Base-by-base conservation (phyloP, 225 moss, liverwort and hornwort species). In the Pseudoscleropodium purum region DNA sequence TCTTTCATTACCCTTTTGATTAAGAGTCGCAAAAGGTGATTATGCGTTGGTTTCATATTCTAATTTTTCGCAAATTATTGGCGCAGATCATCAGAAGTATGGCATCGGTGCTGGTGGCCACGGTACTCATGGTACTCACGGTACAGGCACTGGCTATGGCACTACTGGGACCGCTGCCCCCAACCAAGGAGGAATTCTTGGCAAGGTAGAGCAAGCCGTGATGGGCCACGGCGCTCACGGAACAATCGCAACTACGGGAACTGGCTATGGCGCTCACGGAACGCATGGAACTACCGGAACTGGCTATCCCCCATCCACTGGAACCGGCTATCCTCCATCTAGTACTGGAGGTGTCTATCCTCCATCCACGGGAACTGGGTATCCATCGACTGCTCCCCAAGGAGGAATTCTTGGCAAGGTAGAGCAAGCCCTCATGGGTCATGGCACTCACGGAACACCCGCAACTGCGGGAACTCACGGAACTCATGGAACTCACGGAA, bases 401-500 rank as follows among this genome's bases (percentile, higher is more conserved):
- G 91, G 85, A 61, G 91, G 91, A 6, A 26, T 91, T 21, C 91
- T 91, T 24, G 89, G 91, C 43, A 91, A 69, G 76, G 77, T 89
- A 19, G 89, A 91, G 52, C 36, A 36, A 23, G 91, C 89, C 19
- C 43, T 91, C 2, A 8, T 39, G 69, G 91, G 91, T 37, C 86
- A 62, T 15, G 89, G 89, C 12, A 13, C 91, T 45, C 87, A 80
- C 13, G 84, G 84, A 36, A 52, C 84, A 18, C 7, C 5, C 2
- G 66, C 36, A 27, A 27, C 84, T 68, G 6, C 51, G 24, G 84
- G n/a, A 68, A 36, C 89, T 69, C 74, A 84, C 2, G 82, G 82
- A 31, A 88, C 90, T 3, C 77, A 78, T 2, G 54, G 54, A 56
- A 60, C 72, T 16, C 43, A 79, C 3, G 87, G 72, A 26, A n/a